Conservation (phyloP, 1,284 basidiomycete species). For the Leccinum solheimii region DNA sequence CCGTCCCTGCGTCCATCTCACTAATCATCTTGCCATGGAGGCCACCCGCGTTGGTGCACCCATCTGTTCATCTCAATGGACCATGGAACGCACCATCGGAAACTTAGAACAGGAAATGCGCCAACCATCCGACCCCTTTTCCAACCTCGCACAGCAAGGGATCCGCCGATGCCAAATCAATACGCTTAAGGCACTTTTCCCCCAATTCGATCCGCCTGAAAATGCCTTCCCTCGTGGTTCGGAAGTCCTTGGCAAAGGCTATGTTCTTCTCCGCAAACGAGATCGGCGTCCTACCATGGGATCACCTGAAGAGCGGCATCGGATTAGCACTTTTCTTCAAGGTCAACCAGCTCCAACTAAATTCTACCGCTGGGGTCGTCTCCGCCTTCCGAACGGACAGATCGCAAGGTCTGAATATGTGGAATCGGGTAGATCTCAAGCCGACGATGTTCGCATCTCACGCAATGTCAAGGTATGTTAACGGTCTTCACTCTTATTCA, state of each 20-base stretch:
- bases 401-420: neutral
- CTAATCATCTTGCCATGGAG: neutral
- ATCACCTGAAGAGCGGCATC: neutral
- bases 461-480: neutral
- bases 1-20: neutral
- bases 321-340: neutral
- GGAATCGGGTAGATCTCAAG: neutral
- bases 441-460: neutral
- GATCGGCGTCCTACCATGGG: neutral
- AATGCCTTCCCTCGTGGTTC: neutral
- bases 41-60: neutral
- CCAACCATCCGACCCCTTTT: constrained; percentile 1
- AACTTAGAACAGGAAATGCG: constrained; percentile 10
- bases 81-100: constrained; percentile 14
- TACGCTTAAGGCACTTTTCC: neutral
- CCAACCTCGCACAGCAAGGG: constrained; percentile 4
- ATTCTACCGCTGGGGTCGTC: neutral
- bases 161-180: neutral
- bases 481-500: no score
- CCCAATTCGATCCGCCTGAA: neutral
- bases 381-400: neutral
- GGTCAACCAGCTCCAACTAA: neutral
- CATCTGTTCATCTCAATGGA: constrained; percentile 18
- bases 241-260: neutral
- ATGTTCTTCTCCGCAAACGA: neutral